These are phyloP conservation scores for Phytophthora capsici DNA, from an alignment of 352 stramenopile species.

Conservation along the genomic window DNA sequence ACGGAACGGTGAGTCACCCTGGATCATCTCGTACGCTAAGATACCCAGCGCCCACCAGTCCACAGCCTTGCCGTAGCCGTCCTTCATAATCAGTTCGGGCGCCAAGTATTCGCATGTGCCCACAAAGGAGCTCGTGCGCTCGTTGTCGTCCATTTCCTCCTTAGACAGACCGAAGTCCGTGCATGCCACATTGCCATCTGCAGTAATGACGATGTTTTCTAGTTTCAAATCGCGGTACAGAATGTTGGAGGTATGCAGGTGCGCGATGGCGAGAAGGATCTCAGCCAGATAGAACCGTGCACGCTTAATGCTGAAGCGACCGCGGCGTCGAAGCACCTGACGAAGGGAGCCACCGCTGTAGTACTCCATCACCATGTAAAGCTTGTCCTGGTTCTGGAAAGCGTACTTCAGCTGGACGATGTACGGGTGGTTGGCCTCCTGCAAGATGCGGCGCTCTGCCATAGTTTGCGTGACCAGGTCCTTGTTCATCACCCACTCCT, in stretches of 20 bases:
- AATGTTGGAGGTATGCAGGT: conserved; percentile 71
- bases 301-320: conserved; percentile 76
- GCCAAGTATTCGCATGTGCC: conserved; percentile 82
- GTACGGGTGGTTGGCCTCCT: conserved; percentile 79
- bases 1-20: conserved; percentile 76
- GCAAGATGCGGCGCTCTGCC: conserved; percentile 74
- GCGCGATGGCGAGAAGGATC: conserved; percentile 71
- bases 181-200: conserved; percentile 72
- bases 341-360: conserved; percentile 76
- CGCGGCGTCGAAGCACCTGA: conserved; percentile 67
- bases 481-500: conserved; percentile 86
- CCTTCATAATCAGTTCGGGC: conserved; percentile 75
- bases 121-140: conserved; percentile 71
- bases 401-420: conserved; percentile 80
- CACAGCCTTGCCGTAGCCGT: conserved; percentile 72
- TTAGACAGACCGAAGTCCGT: conserved; percentile 82
- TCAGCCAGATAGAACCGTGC: conserved; percentile 72
- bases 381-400: conserved; percentile 83
- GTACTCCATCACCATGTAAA: conserved; percentile 88
- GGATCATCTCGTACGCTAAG: conserved; percentile 78
- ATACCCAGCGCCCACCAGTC: conserved; percentile 85
- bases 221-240: conserved; percentile 79
- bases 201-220: conserved; percentile 79
- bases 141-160: conserved; percentile 75
- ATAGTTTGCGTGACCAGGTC: conserved; percentile 81